phyloP scores from a whole-genome alignment of 2,329 filamentous ascomycete species.

The Colletotrichum neosansevieriae region DNA sequence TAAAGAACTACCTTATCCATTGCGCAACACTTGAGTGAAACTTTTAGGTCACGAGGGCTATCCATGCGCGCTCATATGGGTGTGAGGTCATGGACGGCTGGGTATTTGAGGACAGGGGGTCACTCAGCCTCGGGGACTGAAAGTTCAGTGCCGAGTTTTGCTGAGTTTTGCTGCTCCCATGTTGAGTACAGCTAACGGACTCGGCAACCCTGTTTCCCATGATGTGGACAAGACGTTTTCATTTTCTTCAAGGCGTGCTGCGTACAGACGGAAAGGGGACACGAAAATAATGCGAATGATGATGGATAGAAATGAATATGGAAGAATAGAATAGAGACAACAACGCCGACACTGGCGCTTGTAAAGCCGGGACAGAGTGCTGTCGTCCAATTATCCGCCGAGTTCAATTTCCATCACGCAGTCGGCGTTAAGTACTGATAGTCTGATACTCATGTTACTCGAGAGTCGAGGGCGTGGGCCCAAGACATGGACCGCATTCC shows the following conservation, averaged over 20 bases:
- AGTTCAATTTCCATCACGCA: background rate
- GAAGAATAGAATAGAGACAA: background rate
- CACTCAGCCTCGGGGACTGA: background rate
- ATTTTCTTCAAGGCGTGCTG: background rate
- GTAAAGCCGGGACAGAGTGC: background rate
- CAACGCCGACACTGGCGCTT: constrained; percentile 5
- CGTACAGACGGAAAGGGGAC: background rate
- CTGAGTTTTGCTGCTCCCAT: background rate
- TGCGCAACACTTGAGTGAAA: constrained; percentile 5
- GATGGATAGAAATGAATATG: background rate
- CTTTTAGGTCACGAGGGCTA: constrained; percentile 23
- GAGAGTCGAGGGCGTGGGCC: background rate
- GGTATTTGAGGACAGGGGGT: background rate
- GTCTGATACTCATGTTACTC: too few relatives aligned
- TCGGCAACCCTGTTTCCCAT: constrained; percentile 26
- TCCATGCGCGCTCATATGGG: constrained; percentile 9
- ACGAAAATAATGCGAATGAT: background rate
- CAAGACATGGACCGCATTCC: constrained; percentile 11
- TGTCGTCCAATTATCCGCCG: background rate
- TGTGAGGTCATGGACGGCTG: constrained; percentile 17
- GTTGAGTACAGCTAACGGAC: constrained; percentile 1
- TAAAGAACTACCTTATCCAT: too few relatives aligned
- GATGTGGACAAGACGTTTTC: too few relatives aligned
- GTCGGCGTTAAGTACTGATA: constrained; percentile 20
- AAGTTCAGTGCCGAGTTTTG: background rate